Evolutionary conservation across 75 land plant species (phyloP).

Genomic region (Picea sitchensis): DNA sequence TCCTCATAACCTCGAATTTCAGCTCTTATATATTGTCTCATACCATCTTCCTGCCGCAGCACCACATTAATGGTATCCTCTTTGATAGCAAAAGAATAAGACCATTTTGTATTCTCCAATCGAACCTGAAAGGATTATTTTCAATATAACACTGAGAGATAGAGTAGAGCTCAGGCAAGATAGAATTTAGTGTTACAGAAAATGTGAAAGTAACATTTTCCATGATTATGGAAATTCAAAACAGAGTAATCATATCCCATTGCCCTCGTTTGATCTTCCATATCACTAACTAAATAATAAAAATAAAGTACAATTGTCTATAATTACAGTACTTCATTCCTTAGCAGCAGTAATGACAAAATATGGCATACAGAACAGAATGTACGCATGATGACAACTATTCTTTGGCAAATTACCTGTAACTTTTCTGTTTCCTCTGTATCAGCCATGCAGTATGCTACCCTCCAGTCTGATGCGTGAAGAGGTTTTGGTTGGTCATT

Average conservation of each 20-base stretch:
- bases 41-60: slow-evolving; percentile 47
- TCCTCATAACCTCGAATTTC: slow-evolving; percentile 97
- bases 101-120: slow-evolving; percentile 81
- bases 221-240: background rate
- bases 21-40: slow-evolving; percentile 45
- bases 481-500: slow-evolving; percentile 65
- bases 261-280: background rate
- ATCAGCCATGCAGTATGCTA: slow-evolving; percentile 48
- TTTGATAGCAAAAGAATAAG: slow-evolving; percentile 65
- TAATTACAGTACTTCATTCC: background rate
- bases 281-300: background rate
- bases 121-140: slow-evolving; percentile 48
- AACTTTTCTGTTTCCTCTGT: slow-evolving; percentile 43
- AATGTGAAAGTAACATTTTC: background rate
- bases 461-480: slow-evolving; percentile 66
- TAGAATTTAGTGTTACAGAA: background rate
- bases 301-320: background rate
- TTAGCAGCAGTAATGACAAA: background rate
- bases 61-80: slow-evolving; percentile 67
- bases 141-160: background rate
- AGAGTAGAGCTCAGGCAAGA: background rate
- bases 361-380: background rate
- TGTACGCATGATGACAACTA: slow-evolving; percentile 1
- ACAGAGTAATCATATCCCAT: background rate
- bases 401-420: slow-evolving; percentile 45